A percentile compares a stretch with the other conserved stretches of the same genome.
Conservation (phyloP, 345 rosid species). For the Eucalyptus marginata region DNA sequence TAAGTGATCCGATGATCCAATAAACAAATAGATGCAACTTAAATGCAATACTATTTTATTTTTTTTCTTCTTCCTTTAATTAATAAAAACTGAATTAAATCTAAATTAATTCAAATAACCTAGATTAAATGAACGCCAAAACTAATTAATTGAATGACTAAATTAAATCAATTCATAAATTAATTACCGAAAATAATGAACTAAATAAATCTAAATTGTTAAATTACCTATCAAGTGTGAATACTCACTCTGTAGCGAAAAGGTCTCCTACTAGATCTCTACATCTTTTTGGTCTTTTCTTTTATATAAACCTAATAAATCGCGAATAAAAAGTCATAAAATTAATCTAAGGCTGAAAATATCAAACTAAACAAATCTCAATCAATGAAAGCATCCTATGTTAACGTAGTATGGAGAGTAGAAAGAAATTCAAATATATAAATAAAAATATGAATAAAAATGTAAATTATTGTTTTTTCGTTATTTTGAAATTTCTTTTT, state of each 20-base stretch:
- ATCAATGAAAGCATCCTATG: too few species aligned
- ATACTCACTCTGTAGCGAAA: neutral
- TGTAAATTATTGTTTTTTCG: too few species aligned
- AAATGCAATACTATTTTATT: neutral
- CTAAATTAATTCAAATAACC: neutral
- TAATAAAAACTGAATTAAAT: neutral
- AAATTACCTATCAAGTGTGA: neutral
- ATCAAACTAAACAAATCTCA: too few species aligned
- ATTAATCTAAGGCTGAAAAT: too few species aligned
- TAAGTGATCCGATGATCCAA: neutral
- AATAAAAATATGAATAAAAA: too few species aligned
- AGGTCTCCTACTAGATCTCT: neutral
- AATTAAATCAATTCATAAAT: neutral
- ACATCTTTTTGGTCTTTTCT: neutral
- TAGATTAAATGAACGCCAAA: neutral
- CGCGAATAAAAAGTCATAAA: too few species aligned
- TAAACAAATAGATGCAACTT: neutral
- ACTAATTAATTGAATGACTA: neutral
- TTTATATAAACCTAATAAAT: too few species aligned
- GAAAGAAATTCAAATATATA: too few species aligned
- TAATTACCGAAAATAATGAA: conserved; percentile 4
- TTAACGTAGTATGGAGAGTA: too few species aligned
- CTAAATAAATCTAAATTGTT: neutral
- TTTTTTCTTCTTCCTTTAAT: neutral
- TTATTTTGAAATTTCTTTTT: too few species aligned